A percentile compares a stretch with the other conserved stretches of the same genome.
Conservation (phyloP, 2,329 filamentous ascomycete genomes). For the Xylogone sp. region DNA sequence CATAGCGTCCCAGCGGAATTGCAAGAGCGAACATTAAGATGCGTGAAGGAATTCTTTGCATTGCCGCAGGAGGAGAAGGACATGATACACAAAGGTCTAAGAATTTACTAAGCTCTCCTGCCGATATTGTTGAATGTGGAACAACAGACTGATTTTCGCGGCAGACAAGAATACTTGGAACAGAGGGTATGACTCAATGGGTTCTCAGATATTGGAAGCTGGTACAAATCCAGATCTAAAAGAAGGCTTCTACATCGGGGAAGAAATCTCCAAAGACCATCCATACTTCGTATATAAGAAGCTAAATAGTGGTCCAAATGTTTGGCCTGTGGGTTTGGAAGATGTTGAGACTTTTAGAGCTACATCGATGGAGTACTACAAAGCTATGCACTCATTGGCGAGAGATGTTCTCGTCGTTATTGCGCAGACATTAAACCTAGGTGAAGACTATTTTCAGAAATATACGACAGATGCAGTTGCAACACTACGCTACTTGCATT, state of each 20-base stretch:
- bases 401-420: conserved; percentile 37
- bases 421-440: conserved; percentile 35
- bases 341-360: conserved; percentile 26
- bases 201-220: conserved; percentile 39
- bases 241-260: conserved; percentile 36
- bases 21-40: conserved; percentile 35
- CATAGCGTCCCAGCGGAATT: conserved; percentile 37
- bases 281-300: conserved; percentile 24
- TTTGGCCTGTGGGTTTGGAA: conserved; percentile 33
- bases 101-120: not conserved
- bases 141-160: conserved; percentile 17
- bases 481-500: conserved; percentile 42
- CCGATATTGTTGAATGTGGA: not conserved
- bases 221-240: conserved; percentile 40
- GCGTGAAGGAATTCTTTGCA: conserved; percentile 40
- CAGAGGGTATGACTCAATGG: conserved; percentile 44
- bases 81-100: conserved; percentile 31
- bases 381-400: conserved; percentile 32
- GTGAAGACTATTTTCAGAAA: conserved; percentile 34
- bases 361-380: conserved; percentile 37
- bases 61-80: conserved; percentile 42
- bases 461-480: conserved; percentile 37
- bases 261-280: conserved; percentile 35
- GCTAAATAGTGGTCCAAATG: conserved; percentile 37
- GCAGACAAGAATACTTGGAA: conserved; percentile 33